Evolutionary conservation across 148 eudicot species (phyloP).

Genomic region (Spergularia marina): DNA sequence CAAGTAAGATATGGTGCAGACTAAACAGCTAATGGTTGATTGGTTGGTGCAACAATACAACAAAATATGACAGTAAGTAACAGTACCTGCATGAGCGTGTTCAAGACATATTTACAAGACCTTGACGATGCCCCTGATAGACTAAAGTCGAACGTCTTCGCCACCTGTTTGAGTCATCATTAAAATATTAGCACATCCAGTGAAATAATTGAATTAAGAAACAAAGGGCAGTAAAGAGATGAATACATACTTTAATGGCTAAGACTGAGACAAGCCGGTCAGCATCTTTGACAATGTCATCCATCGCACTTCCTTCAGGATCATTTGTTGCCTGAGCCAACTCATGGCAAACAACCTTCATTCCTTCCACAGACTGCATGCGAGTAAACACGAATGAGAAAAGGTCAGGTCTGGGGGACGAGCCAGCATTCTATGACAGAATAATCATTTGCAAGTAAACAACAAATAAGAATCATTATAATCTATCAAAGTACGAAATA

Average conservation of each 20-base stretch:
- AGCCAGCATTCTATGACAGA: too few relatives aligned
- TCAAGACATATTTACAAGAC: conserved; percentile 95
- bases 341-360: conserved; percentile 95
- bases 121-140: conserved; percentile 91
- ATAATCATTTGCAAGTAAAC: too few relatives aligned
- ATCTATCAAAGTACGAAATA: too few relatives aligned
- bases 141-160: conserved; percentile 91
- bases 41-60: not conserved
- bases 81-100: conserved; percentile 95
- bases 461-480: not conserved
- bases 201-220: not conserved
- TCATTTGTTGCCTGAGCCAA: conserved; percentile 72
- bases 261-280: conserved; percentile 89
- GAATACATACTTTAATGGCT: conserved; percentile 58
- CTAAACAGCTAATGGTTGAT: not conserved
- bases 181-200: not conserved
- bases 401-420: too few relatives aligned
- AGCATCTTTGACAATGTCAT: conserved; percentile 82
- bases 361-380: conserved; percentile 95
- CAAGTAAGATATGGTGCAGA: conserved; percentile 3
- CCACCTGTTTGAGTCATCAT: conserved; percentile 48
- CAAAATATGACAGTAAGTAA: not conserved
- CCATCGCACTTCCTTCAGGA: conserved; percentile 79
- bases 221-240: not conserved
- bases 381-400: not conserved